A percentile compares a stretch with the other conserved stretches of the same genome.
Evolutionary conservation across 352 stramenopile species (phyloP).

Genomic region (Pythium myriotylum): DNA sequence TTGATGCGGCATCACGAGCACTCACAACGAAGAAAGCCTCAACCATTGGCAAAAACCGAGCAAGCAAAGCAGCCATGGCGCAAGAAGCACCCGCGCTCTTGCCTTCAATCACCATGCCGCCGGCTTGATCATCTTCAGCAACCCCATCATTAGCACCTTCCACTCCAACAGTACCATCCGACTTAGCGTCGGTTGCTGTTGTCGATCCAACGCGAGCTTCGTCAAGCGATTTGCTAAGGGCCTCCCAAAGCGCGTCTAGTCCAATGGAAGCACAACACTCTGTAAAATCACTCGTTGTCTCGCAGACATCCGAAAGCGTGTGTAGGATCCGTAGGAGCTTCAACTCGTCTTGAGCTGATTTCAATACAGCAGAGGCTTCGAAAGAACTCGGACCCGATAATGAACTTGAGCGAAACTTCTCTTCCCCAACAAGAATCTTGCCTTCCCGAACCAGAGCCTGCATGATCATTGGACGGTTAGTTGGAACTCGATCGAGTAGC

Average conservation of each 20-base stretch:
- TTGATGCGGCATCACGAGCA: slow-evolving; percentile 82
- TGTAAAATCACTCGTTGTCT: slow-evolving; percentile 66
- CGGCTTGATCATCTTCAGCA: slow-evolving; percentile 62
- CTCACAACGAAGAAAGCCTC: slow-evolving; percentile 99
- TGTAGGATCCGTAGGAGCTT: slow-evolving; percentile 97
- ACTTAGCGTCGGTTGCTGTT: slow-evolving; percentile 4
- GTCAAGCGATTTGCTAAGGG: slow-evolving; percentile 70
- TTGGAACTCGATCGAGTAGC: slow-evolving; percentile 64
- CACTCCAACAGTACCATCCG: not conserved
- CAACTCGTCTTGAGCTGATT: slow-evolving; percentile 87
- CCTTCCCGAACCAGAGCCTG: slow-evolving; percentile 69
- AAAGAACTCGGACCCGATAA: slow-evolving; percentile 28
- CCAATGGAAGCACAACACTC: slow-evolving; percentile 74
- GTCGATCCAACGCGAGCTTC: slow-evolving; percentile 48
- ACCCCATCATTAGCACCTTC: not conserved
- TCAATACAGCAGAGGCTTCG: slow-evolving; percentile 79
- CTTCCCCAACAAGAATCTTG: slow-evolving; percentile 43
- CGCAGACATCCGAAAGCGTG: slow-evolving; percentile 90
- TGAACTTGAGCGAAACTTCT: slow-evolving; percentile 27
- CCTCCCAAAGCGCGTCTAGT: slow-evolving; percentile 77
- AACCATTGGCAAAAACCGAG: slow-evolving; percentile 96
- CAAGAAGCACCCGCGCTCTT: slow-evolving; percentile 88
- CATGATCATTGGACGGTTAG: slow-evolving; percentile 65
- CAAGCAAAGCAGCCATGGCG: slow-evolving; percentile 94
- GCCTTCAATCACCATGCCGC: slow-evolving; percentile 85